Base-by-base conservation (phyloP, 2,329 filamentous ascomycete species). In the Ascochyta viciae-villosae region DNA sequence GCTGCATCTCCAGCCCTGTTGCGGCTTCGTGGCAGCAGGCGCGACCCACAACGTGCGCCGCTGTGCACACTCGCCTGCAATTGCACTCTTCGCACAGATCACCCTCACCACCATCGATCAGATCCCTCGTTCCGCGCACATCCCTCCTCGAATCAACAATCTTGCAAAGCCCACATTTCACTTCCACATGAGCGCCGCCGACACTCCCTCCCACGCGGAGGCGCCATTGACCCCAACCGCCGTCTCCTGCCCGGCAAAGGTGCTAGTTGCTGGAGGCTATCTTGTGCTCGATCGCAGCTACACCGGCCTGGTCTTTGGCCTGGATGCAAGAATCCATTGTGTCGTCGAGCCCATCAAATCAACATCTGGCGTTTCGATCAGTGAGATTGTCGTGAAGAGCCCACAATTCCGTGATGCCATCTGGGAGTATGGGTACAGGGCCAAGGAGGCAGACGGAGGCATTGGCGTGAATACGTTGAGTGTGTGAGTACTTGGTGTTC, bases 231-330 rank as follows among this genome's bases (percentile, higher is more conserved):
- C 42, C 43, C 62, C 68, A 40, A 72, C 59, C 47, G 74, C 79
- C 61, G 86, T 96, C 63, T 98, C 95, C 61, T 94, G 95, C 22
- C 95, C 95, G 16, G 95, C 95, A 66, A 99, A 99, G 81, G 95
- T 99, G 58, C 85, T 99, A 62, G 85, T 98, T 50, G 92, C 94
- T 4, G 95, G 95, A 61, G 95, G 95, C 59, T 99, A 98, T 77
- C 87, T 98, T 41, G 94, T 97, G 22, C 87, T 99, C 41, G 94
- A 98, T 79, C 87, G 91, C 58, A 82, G 85, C 58, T 92, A 97
- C 77, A 95, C 90, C 3, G 94, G 89, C 33, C 80, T 87, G 16
- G 86, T 88, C 4, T 87, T 88, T 66, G 86, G 85, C 29, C 81
- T 89, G 46, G 81, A 87, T 72, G 86, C 86, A 41, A 80, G 86